phyloP scores from a whole-genome alignment of 257 asterid genomes.

The Prunella vulgaris region DNA sequence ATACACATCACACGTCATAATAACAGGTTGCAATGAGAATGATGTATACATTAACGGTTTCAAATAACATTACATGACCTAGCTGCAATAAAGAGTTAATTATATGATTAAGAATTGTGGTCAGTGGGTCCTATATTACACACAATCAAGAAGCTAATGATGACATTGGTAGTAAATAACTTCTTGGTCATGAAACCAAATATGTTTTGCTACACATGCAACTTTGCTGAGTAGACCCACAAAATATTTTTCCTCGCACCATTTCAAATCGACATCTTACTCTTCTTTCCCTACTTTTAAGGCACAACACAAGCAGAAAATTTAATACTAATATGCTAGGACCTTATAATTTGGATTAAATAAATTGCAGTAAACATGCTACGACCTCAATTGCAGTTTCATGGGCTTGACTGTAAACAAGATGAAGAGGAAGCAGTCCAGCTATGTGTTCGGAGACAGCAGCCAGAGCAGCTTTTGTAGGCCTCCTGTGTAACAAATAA shows the following conservation, averaged over 20 bases:
- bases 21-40: conserved; percentile 3
- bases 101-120: neutral
- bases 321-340: conserved; percentile 5
- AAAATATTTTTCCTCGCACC: neutral
- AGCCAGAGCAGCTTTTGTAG: conserved; percentile 88
- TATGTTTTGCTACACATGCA: neutral
- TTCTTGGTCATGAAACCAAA: neutral
- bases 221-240: conserved; percentile 2
- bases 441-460: conserved; percentile 95
- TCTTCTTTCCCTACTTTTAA: neutral
- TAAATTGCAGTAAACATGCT: conserved; percentile 11
- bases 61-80: neutral
- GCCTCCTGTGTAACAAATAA: conserved; percentile 59
- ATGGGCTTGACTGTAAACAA: conserved; percentile 92
- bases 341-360: conserved; percentile 10
- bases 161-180: neutral
- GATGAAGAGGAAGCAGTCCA: conserved; percentile 97
- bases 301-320: neutral
- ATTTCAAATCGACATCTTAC: neutral
- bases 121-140: neutral
- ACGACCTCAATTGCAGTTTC: conserved; percentile 88
- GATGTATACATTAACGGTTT: conserved; percentile 9
- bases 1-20: neutral
- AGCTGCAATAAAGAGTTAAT: neutral
- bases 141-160: conserved; percentile 2